phyloP scores from a whole-genome alignment of 257 asterid genomes.

The Solanum dulcamara region DNA sequence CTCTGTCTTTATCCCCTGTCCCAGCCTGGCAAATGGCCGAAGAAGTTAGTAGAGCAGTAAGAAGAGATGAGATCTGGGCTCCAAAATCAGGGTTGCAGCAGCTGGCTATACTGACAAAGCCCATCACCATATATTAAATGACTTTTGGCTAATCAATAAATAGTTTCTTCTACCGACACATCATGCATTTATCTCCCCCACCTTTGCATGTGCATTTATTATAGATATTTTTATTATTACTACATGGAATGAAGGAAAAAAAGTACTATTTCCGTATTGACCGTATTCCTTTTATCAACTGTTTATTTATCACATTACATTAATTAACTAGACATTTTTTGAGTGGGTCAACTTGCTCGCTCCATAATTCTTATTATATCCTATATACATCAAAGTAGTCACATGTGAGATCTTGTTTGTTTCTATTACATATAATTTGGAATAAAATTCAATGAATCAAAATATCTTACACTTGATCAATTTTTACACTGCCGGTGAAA shows the following conservation, averaged over 20 bases:
- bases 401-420: background rate
- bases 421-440: background rate
- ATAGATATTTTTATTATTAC: background rate
- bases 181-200: constrained; percentile 14
- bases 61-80: constrained; percentile 3
- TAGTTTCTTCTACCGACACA: constrained; percentile 23
- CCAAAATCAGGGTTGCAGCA: constrained; percentile 9
- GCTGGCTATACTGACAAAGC: constrained; percentile 9
- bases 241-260: background rate
- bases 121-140: constrained; percentile 20
- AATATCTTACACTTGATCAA: background rate
- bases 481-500: background rate
- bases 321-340: background rate
- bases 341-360: background rate
- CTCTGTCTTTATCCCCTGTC: background rate
- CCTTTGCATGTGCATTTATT: constrained; percentile 25
- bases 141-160: background rate
- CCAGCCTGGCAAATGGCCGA: constrained; percentile 15
- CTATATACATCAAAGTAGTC: background rate
- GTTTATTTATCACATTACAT: background rate
- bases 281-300: constrained; percentile 16
- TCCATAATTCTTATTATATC: background rate
- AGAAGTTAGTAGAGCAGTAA: background rate
- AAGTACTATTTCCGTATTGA: constrained; percentile 31
- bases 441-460: background rate